phyloP scores from a whole-genome alignment of 2,329 filamentous ascomycete species.

The Stachybotrys chlorohalonatus region DNA sequence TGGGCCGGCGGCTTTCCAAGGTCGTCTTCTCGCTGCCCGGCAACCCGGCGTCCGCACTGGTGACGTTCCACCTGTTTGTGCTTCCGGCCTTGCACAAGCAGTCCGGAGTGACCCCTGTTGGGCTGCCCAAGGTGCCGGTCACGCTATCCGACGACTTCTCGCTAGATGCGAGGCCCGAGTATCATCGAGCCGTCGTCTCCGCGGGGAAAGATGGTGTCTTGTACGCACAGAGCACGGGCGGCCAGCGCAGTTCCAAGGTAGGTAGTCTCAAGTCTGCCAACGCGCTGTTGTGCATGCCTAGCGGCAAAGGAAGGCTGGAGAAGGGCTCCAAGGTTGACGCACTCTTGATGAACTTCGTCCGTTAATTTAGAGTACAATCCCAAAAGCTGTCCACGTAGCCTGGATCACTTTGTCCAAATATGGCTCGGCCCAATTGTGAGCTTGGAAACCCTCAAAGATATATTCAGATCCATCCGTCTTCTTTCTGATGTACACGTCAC shows the following conservation, averaged over 20 bases:
- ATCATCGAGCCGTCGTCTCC: constrained; percentile 73
- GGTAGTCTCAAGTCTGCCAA: constrained; percentile 87
- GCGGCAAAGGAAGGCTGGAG: constrained; percentile 50
- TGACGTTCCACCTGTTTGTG: constrained; percentile 91
- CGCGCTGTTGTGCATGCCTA: constrained; percentile 68
- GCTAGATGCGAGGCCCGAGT: constrained; percentile 76
- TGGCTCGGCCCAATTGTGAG: not conserved
- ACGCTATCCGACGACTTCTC: constrained; percentile 61
- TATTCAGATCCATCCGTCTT: constrained; percentile 13
- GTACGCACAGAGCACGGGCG: constrained; percentile 73
- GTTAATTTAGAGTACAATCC: not conserved
- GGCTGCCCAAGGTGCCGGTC: constrained; percentile 66
- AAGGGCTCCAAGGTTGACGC: constrained; percentile 69
- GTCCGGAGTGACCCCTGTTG: constrained; percentile 57
- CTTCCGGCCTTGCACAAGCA: constrained; percentile 75
- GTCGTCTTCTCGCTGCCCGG: constrained; percentile 85
- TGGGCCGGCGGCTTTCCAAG: constrained; percentile 50
- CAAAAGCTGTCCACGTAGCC: not conserved
- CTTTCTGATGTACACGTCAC: constrained; percentile 23
- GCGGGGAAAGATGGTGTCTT: constrained; percentile 59
- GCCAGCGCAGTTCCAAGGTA: constrained; percentile 81
- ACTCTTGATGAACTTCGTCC: constrained; percentile 54
- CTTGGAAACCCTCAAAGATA: constrained; percentile 6
- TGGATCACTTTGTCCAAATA: too few relatives aligned
- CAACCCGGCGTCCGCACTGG: constrained; percentile 86